Evolutionary conservation across 2,329 filamentous ascomycete genomes (phyloP).

Genomic region (Fusarium sp.): DNA sequence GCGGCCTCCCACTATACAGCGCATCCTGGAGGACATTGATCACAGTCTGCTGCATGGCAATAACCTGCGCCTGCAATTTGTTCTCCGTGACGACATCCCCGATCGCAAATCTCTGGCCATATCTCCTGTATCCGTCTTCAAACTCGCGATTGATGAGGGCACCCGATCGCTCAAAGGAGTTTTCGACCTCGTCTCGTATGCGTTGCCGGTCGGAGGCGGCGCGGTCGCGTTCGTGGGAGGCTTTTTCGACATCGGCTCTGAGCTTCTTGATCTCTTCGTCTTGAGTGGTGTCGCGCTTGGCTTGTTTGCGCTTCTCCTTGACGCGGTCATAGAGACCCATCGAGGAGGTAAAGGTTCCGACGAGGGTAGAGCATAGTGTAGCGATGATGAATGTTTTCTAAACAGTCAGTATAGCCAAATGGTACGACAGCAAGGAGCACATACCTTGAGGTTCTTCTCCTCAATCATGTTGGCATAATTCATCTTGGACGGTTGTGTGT

Average conservation of each 20-base stretch:
- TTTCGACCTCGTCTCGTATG: slow-evolving; percentile 32
- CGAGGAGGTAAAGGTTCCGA: slow-evolving; percentile 44
- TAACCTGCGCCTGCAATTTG: slow-evolving; percentile 42
- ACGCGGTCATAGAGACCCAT: slow-evolving; percentile 45
- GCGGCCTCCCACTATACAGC: slow-evolving; percentile 32
- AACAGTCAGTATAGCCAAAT: too few species aligned
- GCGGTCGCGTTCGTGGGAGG: slow-evolving; percentile 6
- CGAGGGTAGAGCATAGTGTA: slow-evolving; percentile 41
- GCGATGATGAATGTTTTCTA: slow-evolving; percentile 46
- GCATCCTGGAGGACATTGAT: slow-evolving; percentile 44
- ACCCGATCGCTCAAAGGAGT: slow-evolving; percentile 37
- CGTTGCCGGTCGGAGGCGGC: slow-evolving; percentile 12
- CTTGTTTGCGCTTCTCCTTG: slow-evolving; percentile 40
- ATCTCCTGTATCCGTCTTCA: slow-evolving; percentile 39
- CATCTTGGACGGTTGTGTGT: slow-evolving; percentile 17
- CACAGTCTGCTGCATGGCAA: slow-evolving; percentile 43
- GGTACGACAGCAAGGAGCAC: too few species aligned
- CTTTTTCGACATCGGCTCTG: slow-evolving; percentile 32
- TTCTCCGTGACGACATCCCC: slow-evolving; percentile 44
- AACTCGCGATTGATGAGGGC: slow-evolving; percentile 43
- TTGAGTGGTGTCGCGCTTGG: slow-evolving; percentile 38
- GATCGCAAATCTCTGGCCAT: slow-evolving; percentile 38
- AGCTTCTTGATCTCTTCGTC: slow-evolving; percentile 44
- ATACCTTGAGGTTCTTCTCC: slow-evolving; percentile 42
- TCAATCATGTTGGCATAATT: slow-evolving; percentile 44